A percentile compares a stretch with the other conserved stretches of the same genome.
phyloP scores from a whole-genome alignment of 345 rosid species.

The Euphorbia lathyris region DNA sequence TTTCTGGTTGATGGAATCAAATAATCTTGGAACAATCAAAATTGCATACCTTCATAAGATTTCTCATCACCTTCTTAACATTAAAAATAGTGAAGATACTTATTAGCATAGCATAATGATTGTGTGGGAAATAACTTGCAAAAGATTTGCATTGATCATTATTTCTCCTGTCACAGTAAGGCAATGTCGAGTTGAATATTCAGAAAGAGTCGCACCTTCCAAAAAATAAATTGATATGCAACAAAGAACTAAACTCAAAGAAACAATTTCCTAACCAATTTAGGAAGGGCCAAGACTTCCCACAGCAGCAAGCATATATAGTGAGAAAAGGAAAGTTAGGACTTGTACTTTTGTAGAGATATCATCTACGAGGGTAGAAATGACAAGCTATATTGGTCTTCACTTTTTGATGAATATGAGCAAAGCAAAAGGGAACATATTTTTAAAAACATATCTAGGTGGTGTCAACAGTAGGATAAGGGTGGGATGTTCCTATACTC shows the following conservation, averaged over 20 bases:
- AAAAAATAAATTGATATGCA: not conserved
- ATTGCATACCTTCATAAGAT: not conserved
- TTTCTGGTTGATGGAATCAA: not conserved
- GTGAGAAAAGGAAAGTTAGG: not conserved
- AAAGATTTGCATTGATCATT: not conserved
- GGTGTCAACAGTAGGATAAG: not conserved
- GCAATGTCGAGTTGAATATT: not conserved
- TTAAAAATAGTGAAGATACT: not conserved
- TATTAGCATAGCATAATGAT: not conserved
- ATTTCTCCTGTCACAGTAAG: not conserved
- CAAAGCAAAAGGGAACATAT: not conserved
- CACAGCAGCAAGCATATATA: not conserved
- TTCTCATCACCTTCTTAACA: constrained; percentile 4
- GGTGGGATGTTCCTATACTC: not conserved
- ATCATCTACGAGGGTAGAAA: not conserved
- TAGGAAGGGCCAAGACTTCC: not conserved
- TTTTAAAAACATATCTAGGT: not conserved
- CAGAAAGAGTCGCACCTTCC: not conserved
- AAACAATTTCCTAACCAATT: not conserved
- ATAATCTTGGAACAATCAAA: not conserved
- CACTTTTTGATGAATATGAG: not conserved
- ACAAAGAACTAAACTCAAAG: not conserved
- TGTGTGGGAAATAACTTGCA: not conserved
- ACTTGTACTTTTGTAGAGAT: not conserved
- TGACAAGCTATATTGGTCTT: not conserved